phyloP scores from a whole-genome alignment of 305 asterid species.

The Plantago coronopus region DNA sequence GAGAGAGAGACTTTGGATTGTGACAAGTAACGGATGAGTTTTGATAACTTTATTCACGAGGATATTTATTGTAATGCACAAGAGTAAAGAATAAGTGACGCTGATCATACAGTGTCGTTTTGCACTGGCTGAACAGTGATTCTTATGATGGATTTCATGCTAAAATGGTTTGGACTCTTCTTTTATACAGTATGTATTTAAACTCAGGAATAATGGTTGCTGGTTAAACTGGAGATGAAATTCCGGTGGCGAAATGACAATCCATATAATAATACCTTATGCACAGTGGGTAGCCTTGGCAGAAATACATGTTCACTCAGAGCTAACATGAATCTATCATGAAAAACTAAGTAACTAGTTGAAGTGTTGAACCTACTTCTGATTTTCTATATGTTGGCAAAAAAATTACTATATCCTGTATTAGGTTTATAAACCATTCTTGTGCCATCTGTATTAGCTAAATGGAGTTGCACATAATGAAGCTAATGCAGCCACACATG shows the following conservation, averaged over 20 bases:
- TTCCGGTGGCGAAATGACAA: too few relatives aligned
- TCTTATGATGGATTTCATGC: too few relatives aligned
- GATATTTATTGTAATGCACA: conserved; percentile 1
- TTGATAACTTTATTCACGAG: not conserved
- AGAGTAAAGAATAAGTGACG: conserved; percentile 1
- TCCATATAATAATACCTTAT: too few relatives aligned
- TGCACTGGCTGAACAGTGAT: not conserved
- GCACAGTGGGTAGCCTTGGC: too few relatives aligned
- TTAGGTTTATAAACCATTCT: not conserved
- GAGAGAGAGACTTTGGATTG: not conserved
- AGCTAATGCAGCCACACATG: not conserved
- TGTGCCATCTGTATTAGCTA: not conserved
- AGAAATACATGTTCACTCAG: too few relatives aligned
- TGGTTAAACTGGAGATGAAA: too few relatives aligned
- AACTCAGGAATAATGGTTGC: too few relatives aligned
- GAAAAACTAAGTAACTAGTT: too few relatives aligned
- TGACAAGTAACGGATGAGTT: not conserved
- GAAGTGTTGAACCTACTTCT: not conserved
- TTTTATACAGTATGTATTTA: too few relatives aligned
- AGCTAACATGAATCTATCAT: too few relatives aligned
- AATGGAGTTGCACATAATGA: not conserved
- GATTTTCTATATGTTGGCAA: not conserved
- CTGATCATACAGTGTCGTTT: conserved; percentile 7
- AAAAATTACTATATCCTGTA: not conserved
- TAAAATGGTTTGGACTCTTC: not conserved